A percentile compares a stretch with the other conserved stretches of the same genome.
phyloP scores from a whole-genome alignment of 768 basidiomycete genomes.

The Mycena floridula region DNA sequence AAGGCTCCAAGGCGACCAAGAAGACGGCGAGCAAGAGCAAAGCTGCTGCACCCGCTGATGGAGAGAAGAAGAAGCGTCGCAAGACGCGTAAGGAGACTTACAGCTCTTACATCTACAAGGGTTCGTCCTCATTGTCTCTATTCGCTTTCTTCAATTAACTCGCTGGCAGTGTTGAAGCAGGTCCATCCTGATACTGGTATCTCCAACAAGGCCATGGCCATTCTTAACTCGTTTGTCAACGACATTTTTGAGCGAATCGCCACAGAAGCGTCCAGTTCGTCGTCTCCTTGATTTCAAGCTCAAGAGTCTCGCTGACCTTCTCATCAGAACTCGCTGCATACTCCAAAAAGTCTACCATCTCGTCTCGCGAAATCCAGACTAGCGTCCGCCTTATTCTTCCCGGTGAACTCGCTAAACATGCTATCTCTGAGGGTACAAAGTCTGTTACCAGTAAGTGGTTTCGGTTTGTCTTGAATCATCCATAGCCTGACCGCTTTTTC shows the following conservation, averaged over 20 bases:
- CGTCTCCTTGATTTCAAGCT: neutral
- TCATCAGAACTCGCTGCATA: slow-evolving; percentile 67
- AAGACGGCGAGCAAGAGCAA: slow-evolving; percentile 54
- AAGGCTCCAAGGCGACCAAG: slow-evolving; percentile 47
- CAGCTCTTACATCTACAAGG: slow-evolving; percentile 83
- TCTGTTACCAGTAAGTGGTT: slow-evolving; percentile 50
- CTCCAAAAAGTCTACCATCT: slow-evolving; percentile 88
- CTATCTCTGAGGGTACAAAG: slow-evolving; percentile 81
- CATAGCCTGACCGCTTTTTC: slow-evolving; percentile 6
- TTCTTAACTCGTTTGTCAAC: slow-evolving; percentile 80
- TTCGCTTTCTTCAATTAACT: slow-evolving; percentile 1
- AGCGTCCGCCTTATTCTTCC: slow-evolving; percentile 78
- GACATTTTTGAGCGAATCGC: slow-evolving; percentile 82
- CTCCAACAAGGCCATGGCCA: slow-evolving; percentile 85
- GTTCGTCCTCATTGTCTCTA: slow-evolving; percentile 13
- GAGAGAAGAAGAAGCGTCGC: slow-evolving; percentile 76
- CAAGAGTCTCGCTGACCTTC: neutral
- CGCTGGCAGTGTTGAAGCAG: slow-evolving; percentile 67
- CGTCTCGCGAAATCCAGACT: slow-evolving; percentile 88
- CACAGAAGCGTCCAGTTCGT: slow-evolving; percentile 62
- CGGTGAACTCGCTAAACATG: slow-evolving; percentile 83
- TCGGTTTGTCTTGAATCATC: neutral
- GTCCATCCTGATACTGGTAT: slow-evolving; percentile 93
- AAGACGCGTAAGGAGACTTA: slow-evolving; percentile 81
- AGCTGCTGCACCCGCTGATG: slow-evolving; percentile 40